Conservation (phyloP, 179 eudicot genomes). For the Nepenthes alata region DNA sequence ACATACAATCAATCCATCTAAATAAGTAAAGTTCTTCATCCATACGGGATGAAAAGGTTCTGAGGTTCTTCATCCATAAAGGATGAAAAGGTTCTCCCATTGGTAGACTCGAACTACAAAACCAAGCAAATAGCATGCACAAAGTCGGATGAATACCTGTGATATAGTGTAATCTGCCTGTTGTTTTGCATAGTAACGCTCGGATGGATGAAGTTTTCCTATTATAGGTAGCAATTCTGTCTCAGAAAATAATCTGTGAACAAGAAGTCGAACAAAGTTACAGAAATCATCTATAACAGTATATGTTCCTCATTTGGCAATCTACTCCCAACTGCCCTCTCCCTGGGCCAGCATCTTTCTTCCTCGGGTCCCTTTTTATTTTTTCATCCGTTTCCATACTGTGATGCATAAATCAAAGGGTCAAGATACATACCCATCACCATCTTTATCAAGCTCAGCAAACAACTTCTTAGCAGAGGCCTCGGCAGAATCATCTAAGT, state of each 20-base stretch:
- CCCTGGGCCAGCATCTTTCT: not conserved
- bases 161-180: conserved; percentile 87
- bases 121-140: too few relatives aligned
- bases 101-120: too few relatives aligned
- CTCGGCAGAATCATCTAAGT: conserved; percentile 39
- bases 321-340: not conserved
- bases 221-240: conserved; percentile 68
- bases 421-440: conserved; percentile 46
- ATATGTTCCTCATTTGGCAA: not conserved
- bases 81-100: too few relatives aligned
- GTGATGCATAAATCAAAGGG: not conserved
- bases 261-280: conserved; percentile 2
- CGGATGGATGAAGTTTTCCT: conserved; percentile 89
- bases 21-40: too few relatives aligned
- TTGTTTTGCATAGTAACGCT: conserved; percentile 82
- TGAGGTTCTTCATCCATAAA: too few relatives aligned
- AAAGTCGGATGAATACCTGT: conserved; percentile 45
- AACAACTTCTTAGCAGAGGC: conserved; percentile 72
- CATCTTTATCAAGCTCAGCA: conserved; percentile 74
- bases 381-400: too few relatives aligned
- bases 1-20: too few relatives aligned
- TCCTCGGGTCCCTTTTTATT: too few relatives aligned
- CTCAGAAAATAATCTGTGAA: conserved; percentile 49
- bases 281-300: not conserved
- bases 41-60: too few relatives aligned